Conservation (phyloP, 176 grass and related monocot species). For the Elymus sibiricus region DNA sequence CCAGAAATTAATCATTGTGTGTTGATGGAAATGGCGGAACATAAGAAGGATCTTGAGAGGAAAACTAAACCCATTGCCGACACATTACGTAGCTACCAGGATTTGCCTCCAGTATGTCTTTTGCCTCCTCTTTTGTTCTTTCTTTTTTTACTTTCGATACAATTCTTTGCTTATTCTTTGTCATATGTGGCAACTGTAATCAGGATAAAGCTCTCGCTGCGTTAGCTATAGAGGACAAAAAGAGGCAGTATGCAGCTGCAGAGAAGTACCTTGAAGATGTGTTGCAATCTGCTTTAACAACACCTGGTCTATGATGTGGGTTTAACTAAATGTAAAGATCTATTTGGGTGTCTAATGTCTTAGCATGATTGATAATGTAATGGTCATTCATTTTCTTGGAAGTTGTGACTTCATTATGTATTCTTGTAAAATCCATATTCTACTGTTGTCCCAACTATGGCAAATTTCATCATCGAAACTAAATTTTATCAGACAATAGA, state of each 20-base stretch:
- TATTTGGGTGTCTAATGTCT: slow-evolving; percentile 27
- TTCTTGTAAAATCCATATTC: slow-evolving; percentile 15
- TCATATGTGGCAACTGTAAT: slow-evolving; percentile 23
- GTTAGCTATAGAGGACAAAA: slow-evolving; percentile 98
- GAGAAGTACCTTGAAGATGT: slow-evolving; percentile 99
- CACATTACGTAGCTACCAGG: slow-evolving; percentile 97
- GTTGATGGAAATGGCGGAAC: slow-evolving; percentile 98
- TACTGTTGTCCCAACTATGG: not conserved
- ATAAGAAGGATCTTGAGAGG: slow-evolving; percentile 89
- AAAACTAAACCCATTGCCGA: slow-evolving; percentile 96
- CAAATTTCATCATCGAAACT: slow-evolving; percentile 20
- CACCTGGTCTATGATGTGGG: slow-evolving; percentile 52
- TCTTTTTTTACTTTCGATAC: not conserved
- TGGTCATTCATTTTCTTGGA: slow-evolving; percentile 14
- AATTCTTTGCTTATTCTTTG: slow-evolving; percentile 18
- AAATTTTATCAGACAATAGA: not conserved
- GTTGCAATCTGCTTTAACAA: slow-evolving; percentile 79
- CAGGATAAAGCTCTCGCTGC: slow-evolving; percentile 99
- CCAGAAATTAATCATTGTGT: slow-evolving; percentile 98
- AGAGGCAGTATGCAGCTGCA: slow-evolving; percentile 88
- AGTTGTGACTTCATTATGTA: slow-evolving; percentile 15
- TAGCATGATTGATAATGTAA: slow-evolving; percentile 21
- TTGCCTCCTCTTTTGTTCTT: slow-evolving; percentile 21
- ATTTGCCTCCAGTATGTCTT: slow-evolving; percentile 83
- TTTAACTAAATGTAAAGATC: slow-evolving; percentile 21